Percentiles rank a stretch among this genome's conserved stretches.
These are phyloP conservation scores for Curvularia sp. DNA, from an alignment of 2,329 filamentous ascomycete species.

Conservation along the genomic window DNA sequence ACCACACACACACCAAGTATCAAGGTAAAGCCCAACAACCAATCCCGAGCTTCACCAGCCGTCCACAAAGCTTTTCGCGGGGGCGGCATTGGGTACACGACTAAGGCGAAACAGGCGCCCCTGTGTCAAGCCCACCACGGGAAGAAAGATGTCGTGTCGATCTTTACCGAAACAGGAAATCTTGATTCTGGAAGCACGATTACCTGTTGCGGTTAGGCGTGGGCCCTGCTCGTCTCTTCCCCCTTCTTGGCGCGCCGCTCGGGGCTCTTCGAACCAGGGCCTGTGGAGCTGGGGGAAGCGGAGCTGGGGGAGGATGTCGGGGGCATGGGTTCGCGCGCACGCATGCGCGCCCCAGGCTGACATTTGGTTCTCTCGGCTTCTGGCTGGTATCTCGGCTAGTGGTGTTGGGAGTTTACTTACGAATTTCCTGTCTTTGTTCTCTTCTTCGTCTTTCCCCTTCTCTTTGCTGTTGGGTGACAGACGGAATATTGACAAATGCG, in stretches of 20 bases:
- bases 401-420: not conserved
- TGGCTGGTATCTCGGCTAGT: not conserved
- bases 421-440: not conserved
- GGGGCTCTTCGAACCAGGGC: too few species aligned
- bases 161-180: slow-evolving; percentile 5
- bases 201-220: not conserved
- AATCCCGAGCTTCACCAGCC: not conserved
- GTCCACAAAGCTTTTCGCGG: too few species aligned
- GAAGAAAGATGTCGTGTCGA: not conserved
- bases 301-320: too few species aligned
- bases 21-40: not conserved
- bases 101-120: slow-evolving; percentile 9
- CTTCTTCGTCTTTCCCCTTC: not conserved
- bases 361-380: too few species aligned
- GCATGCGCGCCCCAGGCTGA: too few species aligned
- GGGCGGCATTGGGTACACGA: not conserved
- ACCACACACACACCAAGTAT: not conserved
- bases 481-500: not conserved
- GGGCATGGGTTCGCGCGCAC: too few species aligned
- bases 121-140: slow-evolving; percentile 4
- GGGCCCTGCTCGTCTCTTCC: too few species aligned
- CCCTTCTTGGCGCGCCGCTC: too few species aligned
- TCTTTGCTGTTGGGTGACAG: not conserved
- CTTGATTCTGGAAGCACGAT: slow-evolving; percentile 13
- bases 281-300: not conserved